Evolutionary conservation across 2,329 filamentous ascomycete species (phyloP), one percentile per base, ranked within the genome.

Genomic region (Cephalotrichum gorgonifer): DNA sequence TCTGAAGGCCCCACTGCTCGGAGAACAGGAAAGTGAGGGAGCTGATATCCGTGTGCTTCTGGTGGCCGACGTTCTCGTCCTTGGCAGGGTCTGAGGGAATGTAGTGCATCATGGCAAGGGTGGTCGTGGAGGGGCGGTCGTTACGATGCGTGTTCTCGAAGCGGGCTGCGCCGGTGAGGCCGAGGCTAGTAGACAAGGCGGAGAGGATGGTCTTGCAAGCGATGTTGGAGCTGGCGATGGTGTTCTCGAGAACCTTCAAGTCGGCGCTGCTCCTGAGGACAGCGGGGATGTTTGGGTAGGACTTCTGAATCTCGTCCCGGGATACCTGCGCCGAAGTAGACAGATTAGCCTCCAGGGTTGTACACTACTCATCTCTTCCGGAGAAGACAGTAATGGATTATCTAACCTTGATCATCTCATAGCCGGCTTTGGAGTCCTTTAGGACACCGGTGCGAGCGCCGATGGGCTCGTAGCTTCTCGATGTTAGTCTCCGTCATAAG

Each of bases 31-130:
- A 62, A 6, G 75, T 78, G 35, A 79, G 62, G 17, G 71, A 71
- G 58, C 72, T 71, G 60, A 78, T 72, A 62, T 79, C 75, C 23
- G 75, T 78, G 64, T 78, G 75, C 63, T 75, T 76, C 62, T 75
- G 70, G 63, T 77, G 73, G 23, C 73, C 73, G 54, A 75, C 67
- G 56, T 68, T 66, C 53, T 66, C 62, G 53, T 68, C 62, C 47
- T 57, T 61, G 15, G 64, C 55, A 31, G 68, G 64, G 50, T 73
- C 68, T 20, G 64, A 64, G 20, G 71, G 71, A 51, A 73, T 64
- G 62, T 76, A 76, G 64, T 74, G 72, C 69, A 76, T 73, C 71
- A 76, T 73, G 53, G 71, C 70, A n/a, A 77, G 61, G 28, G 72
- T 74, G 44, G 63, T 71, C 26, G 68, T 73, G 6, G 71, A 74